Conservation (phyloP, 2,329 filamentous ascomycete species). For the Aspergillus sp. region DNA sequence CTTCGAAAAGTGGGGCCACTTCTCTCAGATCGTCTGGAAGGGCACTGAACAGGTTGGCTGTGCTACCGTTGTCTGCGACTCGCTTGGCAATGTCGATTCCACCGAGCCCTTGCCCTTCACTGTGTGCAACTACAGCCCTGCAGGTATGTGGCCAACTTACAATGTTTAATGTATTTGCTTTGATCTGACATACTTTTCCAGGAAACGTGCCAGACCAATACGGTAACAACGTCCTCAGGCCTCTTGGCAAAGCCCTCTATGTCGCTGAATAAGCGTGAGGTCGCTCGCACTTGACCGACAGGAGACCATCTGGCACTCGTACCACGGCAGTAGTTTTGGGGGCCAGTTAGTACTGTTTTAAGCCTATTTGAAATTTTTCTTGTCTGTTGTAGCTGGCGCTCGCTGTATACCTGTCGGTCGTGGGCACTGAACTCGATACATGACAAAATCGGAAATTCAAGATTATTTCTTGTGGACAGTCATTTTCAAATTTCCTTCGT, state of each 20-base stretch:
- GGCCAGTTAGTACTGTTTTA: neutral
- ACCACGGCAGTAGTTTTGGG: neutral
- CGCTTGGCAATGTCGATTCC: conserved; percentile 43
- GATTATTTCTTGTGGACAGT: conserved; percentile 2
- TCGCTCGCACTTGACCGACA: conserved; percentile 6
- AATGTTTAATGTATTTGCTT: neutral
- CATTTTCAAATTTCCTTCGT: conserved; percentile 9
- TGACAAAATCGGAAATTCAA: neutral
- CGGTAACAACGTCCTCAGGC: conserved; percentile 50
- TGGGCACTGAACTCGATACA: conserved; percentile 3
- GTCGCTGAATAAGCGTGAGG: conserved; percentile 23
- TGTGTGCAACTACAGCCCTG: conserved; percentile 81
- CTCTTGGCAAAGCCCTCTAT: conserved; percentile 40
- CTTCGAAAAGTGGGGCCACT: conserved; percentile 72
- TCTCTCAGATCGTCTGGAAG: conserved; percentile 74
- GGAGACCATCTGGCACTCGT: neutral
- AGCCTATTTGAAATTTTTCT: neutral
- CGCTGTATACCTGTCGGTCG: neutral
- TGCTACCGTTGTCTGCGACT: conserved; percentile 49
- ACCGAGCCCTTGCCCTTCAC: conserved; percentile 64
- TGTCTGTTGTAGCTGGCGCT: conserved; percentile 1
- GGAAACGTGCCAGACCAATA: conserved; percentile 59
- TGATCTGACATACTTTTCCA: conserved; percentile 20
- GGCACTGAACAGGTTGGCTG: conserved; percentile 64
- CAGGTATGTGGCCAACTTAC: conserved; percentile 56